phyloP scores from a whole-genome alignment of 2,329 filamentous ascomycete species.

The Pseudocercospora macadamiae region DNA sequence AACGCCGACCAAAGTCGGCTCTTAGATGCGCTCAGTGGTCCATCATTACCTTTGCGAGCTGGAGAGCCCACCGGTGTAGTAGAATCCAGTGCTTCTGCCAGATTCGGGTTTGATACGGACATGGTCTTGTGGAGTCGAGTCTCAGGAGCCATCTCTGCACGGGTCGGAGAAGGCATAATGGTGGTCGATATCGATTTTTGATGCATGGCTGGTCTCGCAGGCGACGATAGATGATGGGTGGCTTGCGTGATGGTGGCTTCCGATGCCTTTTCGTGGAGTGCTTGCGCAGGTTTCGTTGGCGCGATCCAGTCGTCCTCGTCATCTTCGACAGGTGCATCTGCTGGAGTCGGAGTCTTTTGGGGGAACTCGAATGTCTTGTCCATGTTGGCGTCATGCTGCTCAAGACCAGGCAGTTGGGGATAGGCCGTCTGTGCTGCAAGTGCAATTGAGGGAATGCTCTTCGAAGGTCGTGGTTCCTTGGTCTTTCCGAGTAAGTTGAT shows the following conservation, averaged over 20 bases:
- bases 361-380: slow-evolving; percentile 7
- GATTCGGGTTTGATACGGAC: slow-evolving; percentile 47
- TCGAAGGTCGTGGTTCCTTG: slow-evolving; percentile 48
- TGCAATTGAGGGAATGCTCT: slow-evolving; percentile 40
- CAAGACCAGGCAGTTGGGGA: slow-evolving; percentile 42
- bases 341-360: slow-evolving; percentile 14
- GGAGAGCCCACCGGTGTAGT: slow-evolving; percentile 64
- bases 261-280: slow-evolving; percentile 15
- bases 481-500: slow-evolving; percentile 74
- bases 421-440: slow-evolving; percentile 43
- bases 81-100: slow-evolving; percentile 43
- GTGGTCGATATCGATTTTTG: slow-evolving; percentile 42
- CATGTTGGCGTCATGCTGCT: slow-evolving; percentile 21
- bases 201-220: slow-evolving; percentile 39
- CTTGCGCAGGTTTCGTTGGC: slow-evolving; percentile 41
- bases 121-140: slow-evolving; percentile 59
- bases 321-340: slow-evolving; percentile 41
- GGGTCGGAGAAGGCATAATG: slow-evolving; percentile 51
- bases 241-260: slow-evolving; percentile 16
- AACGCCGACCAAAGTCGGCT: slow-evolving; percentile 89
- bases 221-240: slow-evolving; percentile 39
- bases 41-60: slow-evolving; percentile 63
- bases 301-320: slow-evolving; percentile 65
- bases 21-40: slow-evolving; percentile 87
- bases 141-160: slow-evolving; percentile 40